Base-by-base conservation (phyloP, 208 protist species). In the Lotmaria passim region DNA sequence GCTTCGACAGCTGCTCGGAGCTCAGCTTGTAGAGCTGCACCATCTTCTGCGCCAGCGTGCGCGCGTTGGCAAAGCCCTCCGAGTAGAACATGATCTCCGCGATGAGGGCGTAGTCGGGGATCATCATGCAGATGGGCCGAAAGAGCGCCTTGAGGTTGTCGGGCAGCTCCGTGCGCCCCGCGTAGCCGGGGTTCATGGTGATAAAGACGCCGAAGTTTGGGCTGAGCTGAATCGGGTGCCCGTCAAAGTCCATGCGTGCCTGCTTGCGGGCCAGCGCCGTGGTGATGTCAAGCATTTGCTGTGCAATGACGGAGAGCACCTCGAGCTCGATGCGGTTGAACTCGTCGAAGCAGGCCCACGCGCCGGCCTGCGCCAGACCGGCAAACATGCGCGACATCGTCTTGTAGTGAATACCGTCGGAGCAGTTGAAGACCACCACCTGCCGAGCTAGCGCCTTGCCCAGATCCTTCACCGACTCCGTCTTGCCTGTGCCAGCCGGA, bases 111-210 rank as follows among this genome's bases (percentile, higher is more conserved):
- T 98, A 98, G 86, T 99, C 97, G 11, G 98, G 98, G 60, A 98
- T 98, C 87, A 98, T 98, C 94, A 99, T 98, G 69, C 97, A 97
- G 34, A 99, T 97, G 5, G 97, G 98, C 19, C 97, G 91, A 82
- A 99, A 98, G n/a, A 99, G 80, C 39, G 94, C 93, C 82, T 99
- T 99, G 12, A 99, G 72, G 80, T 99, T 99, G 74, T 99, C 98
- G 3, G 98, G 98, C 44, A 99, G 91, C 73, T 98, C 96, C 15
- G 94, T 98, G 73, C 98, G 93, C 8, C 98, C 98, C 17, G 98
- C 96, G 83, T 99, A 99, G 52, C 97, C 98, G 41, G 98, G 98
- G 71, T 99, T 99, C 98, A 99, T 99, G 21, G 97, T 99, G 75
- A 99, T 97, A 74, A 98, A 99, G 34, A 99, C 95, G 73, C 96